Conservation (phyloP, 768 basidiomycete genomes). For the Austroboletus eburneus region DNA sequence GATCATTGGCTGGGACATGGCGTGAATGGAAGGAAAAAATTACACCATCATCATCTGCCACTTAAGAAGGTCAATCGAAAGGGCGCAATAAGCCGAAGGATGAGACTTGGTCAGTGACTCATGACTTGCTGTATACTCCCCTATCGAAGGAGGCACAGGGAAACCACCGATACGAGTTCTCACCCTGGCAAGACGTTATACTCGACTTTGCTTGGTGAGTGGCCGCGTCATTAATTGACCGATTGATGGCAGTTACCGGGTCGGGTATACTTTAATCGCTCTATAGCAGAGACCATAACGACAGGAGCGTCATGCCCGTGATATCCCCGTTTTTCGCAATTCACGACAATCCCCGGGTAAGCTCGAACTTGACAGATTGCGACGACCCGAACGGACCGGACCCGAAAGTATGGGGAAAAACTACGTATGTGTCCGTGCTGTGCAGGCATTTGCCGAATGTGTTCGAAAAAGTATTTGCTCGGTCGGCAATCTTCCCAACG, state of each 20-base stretch:
- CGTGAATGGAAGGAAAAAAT: not conserved
- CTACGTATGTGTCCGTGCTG: not conserved
- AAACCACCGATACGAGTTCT: conserved; percentile 16
- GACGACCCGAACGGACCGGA: not conserved
- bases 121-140: conserved; percentile 14
- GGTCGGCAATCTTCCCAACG: not conserved
- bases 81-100: no score
- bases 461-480: not conserved
- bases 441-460: not conserved
- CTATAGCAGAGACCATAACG: conserved; percentile 4
- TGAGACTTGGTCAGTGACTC: no score
- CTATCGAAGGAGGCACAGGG: conserved; percentile 1
- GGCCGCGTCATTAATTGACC: conserved; percentile 4
- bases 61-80: conserved; percentile 8
- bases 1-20: conserved; percentile 49
- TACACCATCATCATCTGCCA: not conserved
- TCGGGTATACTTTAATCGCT: not conserved
- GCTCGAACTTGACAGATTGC: not conserved
- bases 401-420: not conserved
- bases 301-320: not conserved
- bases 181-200: conserved; percentile 2
- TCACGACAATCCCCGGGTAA: not conserved
- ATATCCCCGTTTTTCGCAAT: conserved; percentile 4
- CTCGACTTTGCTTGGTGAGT: not conserved
- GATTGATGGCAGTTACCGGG: conserved; percentile 1